Evolutionary conservation across 768 basidiomycete genomes (phyloP).

Genomic region (Leucocoprinus birnbaumii): DNA sequence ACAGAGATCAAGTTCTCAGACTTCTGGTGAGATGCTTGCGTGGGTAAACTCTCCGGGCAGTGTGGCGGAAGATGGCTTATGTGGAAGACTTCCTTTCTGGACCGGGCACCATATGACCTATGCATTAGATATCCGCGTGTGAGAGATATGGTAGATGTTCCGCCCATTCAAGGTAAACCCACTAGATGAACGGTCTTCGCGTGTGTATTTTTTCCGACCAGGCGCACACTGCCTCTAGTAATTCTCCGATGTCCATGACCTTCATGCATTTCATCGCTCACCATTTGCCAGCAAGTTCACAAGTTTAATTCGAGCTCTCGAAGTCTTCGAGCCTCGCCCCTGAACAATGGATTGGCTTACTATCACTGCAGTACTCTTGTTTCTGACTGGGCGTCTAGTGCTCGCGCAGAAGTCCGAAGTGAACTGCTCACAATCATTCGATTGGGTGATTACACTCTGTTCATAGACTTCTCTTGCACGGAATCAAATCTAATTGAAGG

Average conservation of each 20-base stretch:
- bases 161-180: not conserved
- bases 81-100: not conserved
- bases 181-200: not conserved
- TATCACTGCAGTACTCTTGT: not conserved
- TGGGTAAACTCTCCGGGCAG: not conserved
- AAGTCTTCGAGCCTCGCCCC: not conserved
- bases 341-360: not conserved
- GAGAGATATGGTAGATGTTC: not conserved
- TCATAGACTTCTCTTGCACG: not conserved
- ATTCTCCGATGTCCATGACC: not conserved
- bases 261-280: no score
- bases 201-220: not conserved
- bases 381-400: not conserved
- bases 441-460: conserved; percentile 17
- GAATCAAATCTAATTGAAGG: not conserved
- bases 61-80: not conserved
- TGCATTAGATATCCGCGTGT: not conserved
- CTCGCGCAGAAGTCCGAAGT: conserved; percentile 5
- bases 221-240: not conserved
- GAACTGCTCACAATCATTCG: conserved; percentile 4
- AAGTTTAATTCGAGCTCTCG: not conserved
- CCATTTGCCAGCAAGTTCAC: not conserved
- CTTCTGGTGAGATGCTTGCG: no score
- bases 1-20: no score
- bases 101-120: not conserved